phyloP scores from a whole-genome alignment of 1,284 basidiomycete genomes.

The Xanthoconium separans region DNA sequence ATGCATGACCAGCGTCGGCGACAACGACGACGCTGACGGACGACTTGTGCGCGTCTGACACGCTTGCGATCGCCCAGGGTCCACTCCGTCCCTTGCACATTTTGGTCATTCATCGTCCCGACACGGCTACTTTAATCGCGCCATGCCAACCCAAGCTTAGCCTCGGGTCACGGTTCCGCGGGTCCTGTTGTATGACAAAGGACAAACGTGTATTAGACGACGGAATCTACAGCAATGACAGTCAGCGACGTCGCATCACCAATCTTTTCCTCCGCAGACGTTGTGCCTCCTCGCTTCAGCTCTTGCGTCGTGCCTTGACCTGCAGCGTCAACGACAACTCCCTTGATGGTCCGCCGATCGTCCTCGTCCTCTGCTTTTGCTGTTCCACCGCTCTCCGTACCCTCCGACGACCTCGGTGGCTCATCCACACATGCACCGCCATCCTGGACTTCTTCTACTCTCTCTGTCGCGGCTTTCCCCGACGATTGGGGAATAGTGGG shows the following conservation, averaged over 20 bases:
- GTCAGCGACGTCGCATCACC: constrained; percentile 9
- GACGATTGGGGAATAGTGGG: constrained; percentile 33
- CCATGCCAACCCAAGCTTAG: constrained; percentile 18
- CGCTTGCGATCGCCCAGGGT: constrained; percentile 12
- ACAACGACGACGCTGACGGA: too few relatives aligned
- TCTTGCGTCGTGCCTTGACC: constrained; percentile 16
- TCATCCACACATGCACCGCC: constrained; percentile 19
- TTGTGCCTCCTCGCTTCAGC: constrained; percentile 5
- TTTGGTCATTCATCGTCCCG: constrained; percentile 22
- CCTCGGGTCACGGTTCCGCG: background rate
- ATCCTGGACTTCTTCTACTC: constrained; percentile 27
- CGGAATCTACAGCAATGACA: constrained; percentile 23
- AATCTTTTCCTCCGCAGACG: constrained; percentile 27
- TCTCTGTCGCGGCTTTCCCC: constrained; percentile 21
- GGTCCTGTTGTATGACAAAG: background rate
- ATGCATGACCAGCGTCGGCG: too few relatives aligned
- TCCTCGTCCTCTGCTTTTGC: constrained; percentile 44
- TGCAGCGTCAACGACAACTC: constrained; percentile 32
- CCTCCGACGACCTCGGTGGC: constrained; percentile 8
- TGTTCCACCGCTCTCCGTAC: constrained; percentile 1
- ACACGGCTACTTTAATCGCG: constrained; percentile 7
- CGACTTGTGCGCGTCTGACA: too few relatives aligned
- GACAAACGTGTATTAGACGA: constrained; percentile 16
- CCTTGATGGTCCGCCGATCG: constrained; percentile 61
- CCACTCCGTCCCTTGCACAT: constrained; percentile 20